Evolutionary conservation across 805 yeast genomes (phyloP), one percentile per base, ranked within the genome.

Genomic region (Starmerella davenportii): DNA sequence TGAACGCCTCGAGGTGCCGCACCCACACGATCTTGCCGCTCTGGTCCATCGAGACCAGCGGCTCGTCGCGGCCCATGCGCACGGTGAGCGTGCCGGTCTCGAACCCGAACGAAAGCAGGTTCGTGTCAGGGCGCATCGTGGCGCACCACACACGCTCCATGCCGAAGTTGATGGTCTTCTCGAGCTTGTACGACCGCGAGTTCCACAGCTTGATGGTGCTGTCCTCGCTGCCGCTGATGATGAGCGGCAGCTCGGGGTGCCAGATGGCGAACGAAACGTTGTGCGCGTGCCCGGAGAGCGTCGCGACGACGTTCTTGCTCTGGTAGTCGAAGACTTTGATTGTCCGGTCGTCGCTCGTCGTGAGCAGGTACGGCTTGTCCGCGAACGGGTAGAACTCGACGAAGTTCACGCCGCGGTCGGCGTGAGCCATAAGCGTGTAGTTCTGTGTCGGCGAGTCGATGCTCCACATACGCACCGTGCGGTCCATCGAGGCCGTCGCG

Each of bases 131-230:
- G 51, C 75, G 74, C 34, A 79, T 63, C 28, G 85, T 71, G 38
- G 79, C 73, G 67, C 96, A 85, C 99, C 99, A 90, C 38, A 90
- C 90, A 54, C 99, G 76, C 60, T 90, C 96, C 57, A 87, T 69
- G 36, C 94, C 82, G 56, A 80, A 76, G 61, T 82, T 85, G 44
- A 87, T 64, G 5, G 95, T 75, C 61, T 84, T 84, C 61, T 87
- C 96, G 47, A 87, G 69, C 61, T 81, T 82, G 64, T 87, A 90
- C 27, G 96, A 82, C 56, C 78, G 78, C 18, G 95, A 69, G 58
- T 81, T 87, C 99, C 99, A 90, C 52, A 90, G 70, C 56, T 85
- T 82, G 49, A 90, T 67, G 8, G 95, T 77, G 38, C 93, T 82
- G 62, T 90, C 99, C 62, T 90, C 99, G 38, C 95, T 78, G 48